Evolutionary conservation across 306 rosid species (phyloP).

Genomic region (Boehmeria nivea): DNA sequence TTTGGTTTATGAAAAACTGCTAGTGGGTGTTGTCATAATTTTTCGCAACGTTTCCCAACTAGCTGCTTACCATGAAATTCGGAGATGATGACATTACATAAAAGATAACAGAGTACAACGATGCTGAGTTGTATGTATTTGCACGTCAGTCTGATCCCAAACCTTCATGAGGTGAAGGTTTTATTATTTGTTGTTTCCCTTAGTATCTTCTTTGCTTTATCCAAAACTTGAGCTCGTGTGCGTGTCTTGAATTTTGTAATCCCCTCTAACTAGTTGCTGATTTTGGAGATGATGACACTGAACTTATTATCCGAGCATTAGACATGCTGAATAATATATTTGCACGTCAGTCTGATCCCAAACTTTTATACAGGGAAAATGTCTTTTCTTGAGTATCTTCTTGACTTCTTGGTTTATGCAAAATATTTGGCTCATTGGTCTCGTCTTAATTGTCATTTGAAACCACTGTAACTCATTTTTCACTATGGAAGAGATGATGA

Average conservation of each 20-base stretch:
- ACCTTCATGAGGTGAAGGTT: too few species aligned
- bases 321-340: slow-evolving; percentile 19
- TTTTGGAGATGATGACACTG: slow-evolving; percentile 22
- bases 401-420: background rate
- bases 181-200: too few species aligned
- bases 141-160: slow-evolving; percentile 37
- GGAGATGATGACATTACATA: slow-evolving; percentile 26
- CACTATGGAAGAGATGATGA: slow-evolving; percentile 35
- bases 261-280: background rate
- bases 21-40: background rate
- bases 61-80: background rate
- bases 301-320: slow-evolving; percentile 5
- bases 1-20: background rate
- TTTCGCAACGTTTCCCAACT: background rate
- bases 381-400: too few species aligned
- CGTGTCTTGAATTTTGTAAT: too few species aligned
- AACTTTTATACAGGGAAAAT: background rate
- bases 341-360: slow-evolving; percentile 37
- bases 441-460: too few species aligned
- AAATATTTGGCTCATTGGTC: background rate
- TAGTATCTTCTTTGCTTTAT: too few species aligned
- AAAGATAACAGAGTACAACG: background rate
- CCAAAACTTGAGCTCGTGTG: too few species aligned
- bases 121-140: slow-evolving; percentile 26
- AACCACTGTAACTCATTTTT: too few species aligned